Evolutionary conservation across 345 rosid genomes (phyloP), one percentile per base, ranked within the genome.

Genomic region (Brassica rapa): DNA sequence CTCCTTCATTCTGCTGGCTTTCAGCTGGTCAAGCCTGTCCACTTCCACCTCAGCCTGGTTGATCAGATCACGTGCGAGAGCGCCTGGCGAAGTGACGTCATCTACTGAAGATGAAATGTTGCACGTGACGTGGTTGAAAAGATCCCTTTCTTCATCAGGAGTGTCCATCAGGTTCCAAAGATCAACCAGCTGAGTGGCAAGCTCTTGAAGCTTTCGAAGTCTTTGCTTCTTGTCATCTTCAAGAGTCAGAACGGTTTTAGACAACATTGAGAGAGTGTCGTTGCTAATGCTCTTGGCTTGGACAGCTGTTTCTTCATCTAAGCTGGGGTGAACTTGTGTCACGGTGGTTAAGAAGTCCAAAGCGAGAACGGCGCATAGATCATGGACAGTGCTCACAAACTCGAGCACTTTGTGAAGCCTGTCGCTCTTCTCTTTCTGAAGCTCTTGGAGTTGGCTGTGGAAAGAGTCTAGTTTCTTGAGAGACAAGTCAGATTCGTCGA

Each of bases 101-200:
- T 90, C 93, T 8, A 93, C 97, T 43, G 95, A 88, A 81, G 97
- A 84, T 51, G 90, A 89, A 43, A 89, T 85, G 89, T 96, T 87
- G 80, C 97, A 83, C 59, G 97, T 93, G 61, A 96, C 96, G 77
- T 93, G 98, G 69, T 89, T 86, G 76, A 93, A 96, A 68, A 90
- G 80, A 71, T 78, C 82, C 75, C 98, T 86, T 71, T 93, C 99
- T 73, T 96, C 98, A n/a, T 62, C 84, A 3, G 97, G 87, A 57
- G 98, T 93, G 79, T 96, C 99, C 99, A 96, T 93, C 82, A 93
- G 88, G 82, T 93, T 93, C 99, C 99, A 96, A 23, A 93, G 89
- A 74, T 96, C 99, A 85, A 83, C 80, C 64, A 96, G 83, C 82
- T 91, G 97, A 72, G 87, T 83, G 41, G 95, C 92, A 55, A 91